Conservation (phyloP, 1,139 yeast species). For the Yamadazyma kanchanaburiensis region DNA sequence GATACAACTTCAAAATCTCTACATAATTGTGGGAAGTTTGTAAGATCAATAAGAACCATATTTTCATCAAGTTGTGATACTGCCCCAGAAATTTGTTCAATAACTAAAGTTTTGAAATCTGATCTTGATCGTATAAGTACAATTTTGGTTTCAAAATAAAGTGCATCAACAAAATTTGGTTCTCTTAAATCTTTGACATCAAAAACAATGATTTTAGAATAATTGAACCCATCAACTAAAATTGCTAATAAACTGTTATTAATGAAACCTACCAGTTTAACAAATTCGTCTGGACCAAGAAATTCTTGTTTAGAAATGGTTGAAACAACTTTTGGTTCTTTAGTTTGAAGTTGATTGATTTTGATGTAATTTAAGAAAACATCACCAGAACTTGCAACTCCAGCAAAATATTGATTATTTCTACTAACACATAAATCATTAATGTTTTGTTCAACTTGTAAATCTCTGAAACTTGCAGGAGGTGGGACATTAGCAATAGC, state of each 20-base stretch:
- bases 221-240: slow-evolving; percentile 48
- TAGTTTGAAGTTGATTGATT: slow-evolving; percentile 23
- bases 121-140: slow-evolving; percentile 57
- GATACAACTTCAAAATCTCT: slow-evolving; percentile 55
- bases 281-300: slow-evolving; percentile 37
- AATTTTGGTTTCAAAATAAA: slow-evolving; percentile 47
- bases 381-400: slow-evolving; percentile 42
- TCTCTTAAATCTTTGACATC: slow-evolving; percentile 38
- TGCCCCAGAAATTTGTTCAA: slow-evolving; percentile 64
- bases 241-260: slow-evolving; percentile 51
- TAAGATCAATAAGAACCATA: slow-evolving; percentile 25
- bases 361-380: slow-evolving; percentile 27
- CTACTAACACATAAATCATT: slow-evolving; percentile 62
- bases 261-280: slow-evolving; percentile 65
- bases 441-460: slow-evolving; percentile 50
- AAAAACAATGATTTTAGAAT: slow-evolving; percentile 50
- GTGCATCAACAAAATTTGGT: slow-evolving; percentile 38
- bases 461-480: slow-evolving; percentile 75
- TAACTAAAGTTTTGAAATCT: slow-evolving; percentile 50
- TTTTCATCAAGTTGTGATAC: slow-evolving; percentile 40
- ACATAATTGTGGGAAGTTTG: slow-evolving; percentile 68
- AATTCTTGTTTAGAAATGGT: slow-evolving; percentile 24
- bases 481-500: slow-evolving; percentile 92
- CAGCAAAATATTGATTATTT: slow-evolving; percentile 59
- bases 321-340: slow-evolving; percentile 44